Percentiles rank a stretch among this genome's conserved stretches.
Conservation (phyloP, 2,329 filamentous ascomycete species). For the Aphanocladium album region DNA sequence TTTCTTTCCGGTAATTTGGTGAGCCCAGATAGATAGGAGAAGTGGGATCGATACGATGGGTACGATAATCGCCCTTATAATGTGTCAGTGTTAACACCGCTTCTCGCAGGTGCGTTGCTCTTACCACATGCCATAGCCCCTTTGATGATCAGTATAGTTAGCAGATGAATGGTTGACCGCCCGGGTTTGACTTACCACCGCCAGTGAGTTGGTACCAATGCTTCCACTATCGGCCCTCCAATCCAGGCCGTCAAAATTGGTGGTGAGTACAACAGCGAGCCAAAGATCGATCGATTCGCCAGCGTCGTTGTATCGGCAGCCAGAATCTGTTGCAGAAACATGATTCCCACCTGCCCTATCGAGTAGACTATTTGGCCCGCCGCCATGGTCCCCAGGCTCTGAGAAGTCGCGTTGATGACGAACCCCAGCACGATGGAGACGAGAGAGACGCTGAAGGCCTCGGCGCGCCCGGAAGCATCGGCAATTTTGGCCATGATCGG, state of each 20-base stretch:
- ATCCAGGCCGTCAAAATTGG: conserved; percentile 59
- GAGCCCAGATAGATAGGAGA: conserved; percentile 45
- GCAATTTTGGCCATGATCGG: conserved; percentile 51
- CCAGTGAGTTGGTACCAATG: conserved; percentile 47
- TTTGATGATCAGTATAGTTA: neutral
- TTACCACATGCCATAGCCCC: conserved; percentile 54
- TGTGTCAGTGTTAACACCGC: no score
- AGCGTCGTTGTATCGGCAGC: conserved; percentile 59
- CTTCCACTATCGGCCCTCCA: conserved; percentile 34
- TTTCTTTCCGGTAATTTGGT: conserved; percentile 46
- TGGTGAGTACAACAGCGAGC: conserved; percentile 53
- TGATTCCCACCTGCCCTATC: conserved; percentile 52
- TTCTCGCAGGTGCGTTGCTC: neutral
- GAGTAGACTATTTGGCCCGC: conserved; percentile 58
- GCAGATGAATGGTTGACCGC: neutral
- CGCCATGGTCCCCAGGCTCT: conserved; percentile 48
- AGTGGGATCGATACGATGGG: conserved; percentile 52
- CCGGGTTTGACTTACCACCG: conserved; percentile 38
- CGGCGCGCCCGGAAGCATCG: conserved; percentile 57
- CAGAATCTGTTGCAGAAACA: conserved; percentile 60
- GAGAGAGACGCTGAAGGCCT: conserved; percentile 51
- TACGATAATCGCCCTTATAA: conserved; percentile 46
- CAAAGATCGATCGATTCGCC: conserved; percentile 54
- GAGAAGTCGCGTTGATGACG: conserved; percentile 51
- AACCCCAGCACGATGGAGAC: conserved; percentile 52